phyloP scores from a whole-genome alignment of 495 filamentous ascomycete genomes.

The Hamigera avellanea region DNA sequence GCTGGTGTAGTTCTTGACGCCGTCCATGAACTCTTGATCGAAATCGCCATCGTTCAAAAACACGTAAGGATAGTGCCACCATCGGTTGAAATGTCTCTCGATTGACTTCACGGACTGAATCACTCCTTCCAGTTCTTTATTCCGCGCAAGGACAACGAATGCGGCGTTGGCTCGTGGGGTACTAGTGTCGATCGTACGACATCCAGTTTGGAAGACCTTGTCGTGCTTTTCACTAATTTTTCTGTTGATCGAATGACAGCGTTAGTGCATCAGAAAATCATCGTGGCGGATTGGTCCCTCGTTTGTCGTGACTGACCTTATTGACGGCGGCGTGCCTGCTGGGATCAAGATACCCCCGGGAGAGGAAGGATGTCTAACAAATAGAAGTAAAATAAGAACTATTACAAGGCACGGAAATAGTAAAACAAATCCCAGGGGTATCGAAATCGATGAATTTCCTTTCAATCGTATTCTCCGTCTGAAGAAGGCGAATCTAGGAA shows the following conservation, averaged over 20 bases:
- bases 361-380: slow-evolving; percentile 79
- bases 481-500: slow-evolving; percentile 69
- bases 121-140: slow-evolving; percentile 94
- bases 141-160: slow-evolving; percentile 90
- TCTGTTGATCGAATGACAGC: slow-evolving; percentile 30
- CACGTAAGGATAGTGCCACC: slow-evolving; percentile 98
- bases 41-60: slow-evolving; percentile 98
- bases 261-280: slow-evolving; percentile 3
- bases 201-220: slow-evolving; percentile 90
- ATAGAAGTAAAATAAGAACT: slow-evolving; percentile 79
- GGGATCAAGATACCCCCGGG: slow-evolving; percentile 78
- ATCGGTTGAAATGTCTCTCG: slow-evolving; percentile 97
- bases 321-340: slow-evolving; percentile 78
- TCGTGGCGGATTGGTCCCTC: no score
- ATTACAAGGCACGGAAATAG: slow-evolving; percentile 89
- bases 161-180: slow-evolving; percentile 79
- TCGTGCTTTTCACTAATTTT: slow-evolving; percentile 97
- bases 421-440: slow-evolving; percentile 86
- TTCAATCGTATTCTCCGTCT: slow-evolving; percentile 80
- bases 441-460: slow-evolving; percentile 87
- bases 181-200: slow-evolving; percentile 56
- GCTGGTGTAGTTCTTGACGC: slow-evolving; percentile 81
- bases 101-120: slow-evolving; percentile 96
- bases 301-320: slow-evolving; percentile 56
- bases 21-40: slow-evolving; percentile 82